Evolutionary conservation across 2,329 filamentous ascomycete genomes (phyloP).

Genomic region (Amauroascus niger): DNA sequence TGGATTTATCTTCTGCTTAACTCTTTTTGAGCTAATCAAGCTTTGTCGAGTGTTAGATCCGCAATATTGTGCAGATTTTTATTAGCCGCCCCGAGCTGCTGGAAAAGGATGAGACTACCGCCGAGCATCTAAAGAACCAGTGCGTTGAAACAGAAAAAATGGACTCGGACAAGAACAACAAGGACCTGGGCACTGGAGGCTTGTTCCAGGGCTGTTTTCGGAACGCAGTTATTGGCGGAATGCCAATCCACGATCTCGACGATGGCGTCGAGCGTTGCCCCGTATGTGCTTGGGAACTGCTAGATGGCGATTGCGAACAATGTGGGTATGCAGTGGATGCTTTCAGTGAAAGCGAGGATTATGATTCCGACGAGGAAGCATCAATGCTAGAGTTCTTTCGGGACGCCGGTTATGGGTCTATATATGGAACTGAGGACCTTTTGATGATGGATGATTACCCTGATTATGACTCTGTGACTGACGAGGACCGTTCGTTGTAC

Average conservation of each 20-base stretch:
- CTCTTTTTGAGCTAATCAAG: not conserved
- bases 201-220: slow-evolving; percentile 55
- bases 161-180: slow-evolving; percentile 50
- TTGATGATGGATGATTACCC: not conserved
- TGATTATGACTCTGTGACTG: not conserved
- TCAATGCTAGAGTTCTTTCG: not conserved
- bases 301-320: slow-evolving; percentile 48
- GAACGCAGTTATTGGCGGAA: slow-evolving; percentile 23
- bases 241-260: slow-evolving; percentile 45
- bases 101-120: slow-evolving; percentile 52
- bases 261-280: slow-evolving; percentile 57
- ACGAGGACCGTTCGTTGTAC: not conserved
- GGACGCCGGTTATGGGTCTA: not conserved
- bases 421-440: not conserved
- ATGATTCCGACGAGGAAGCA: slow-evolving; percentile 20
- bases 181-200: slow-evolving; percentile 43
- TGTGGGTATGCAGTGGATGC: slow-evolving; percentile 46
- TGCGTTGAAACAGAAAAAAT: slow-evolving; percentile 51
- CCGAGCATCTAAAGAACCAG: slow-evolving; percentile 50
- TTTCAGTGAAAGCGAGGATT: slow-evolving; percentile 39
- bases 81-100: slow-evolving; percentile 51
- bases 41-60: slow-evolving; percentile 39
- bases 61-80: slow-evolving; percentile 56
- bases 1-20: not conserved
- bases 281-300: slow-evolving; percentile 53